A percentile compares a stretch with the other conserved stretches of the same genome.
Conservation (phyloP, 441 rosid genomes). For the Breynia disticha region DNA sequence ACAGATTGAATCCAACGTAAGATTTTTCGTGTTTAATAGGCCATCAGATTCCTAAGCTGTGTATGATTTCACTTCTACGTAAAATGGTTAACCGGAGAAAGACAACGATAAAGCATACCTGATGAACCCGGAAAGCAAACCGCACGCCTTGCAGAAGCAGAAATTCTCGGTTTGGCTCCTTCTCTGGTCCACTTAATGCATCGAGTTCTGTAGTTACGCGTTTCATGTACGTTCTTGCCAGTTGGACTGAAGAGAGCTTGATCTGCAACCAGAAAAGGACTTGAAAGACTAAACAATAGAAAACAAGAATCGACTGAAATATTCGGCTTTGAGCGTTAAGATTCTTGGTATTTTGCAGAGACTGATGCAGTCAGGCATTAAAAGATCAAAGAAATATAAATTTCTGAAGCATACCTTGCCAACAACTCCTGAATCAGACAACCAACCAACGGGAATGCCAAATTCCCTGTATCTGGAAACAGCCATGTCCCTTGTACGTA, state of each 20-base stretch:
- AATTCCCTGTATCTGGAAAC: constrained; percentile 71
- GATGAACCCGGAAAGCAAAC: constrained; percentile 95
- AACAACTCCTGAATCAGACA: constrained; percentile 75
- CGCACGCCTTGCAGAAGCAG: constrained; percentile 88
- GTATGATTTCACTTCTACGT: too few relatives aligned
- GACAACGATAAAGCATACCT: constrained; percentile 33
- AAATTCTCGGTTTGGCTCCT: constrained; percentile 91
- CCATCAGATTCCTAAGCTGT: too few relatives aligned
- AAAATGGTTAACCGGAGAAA: too few relatives aligned
- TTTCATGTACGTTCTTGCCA: constrained; percentile 95
- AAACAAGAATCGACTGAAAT: too few relatives aligned
- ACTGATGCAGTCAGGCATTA: too few relatives aligned
- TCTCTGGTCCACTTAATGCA: constrained; percentile 61
- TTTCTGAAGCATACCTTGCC: constrained; percentile 58
- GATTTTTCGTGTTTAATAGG: too few relatives aligned
- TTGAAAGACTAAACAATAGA: too few relatives aligned
- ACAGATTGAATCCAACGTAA: neutral
- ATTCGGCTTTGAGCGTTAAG: too few relatives aligned
- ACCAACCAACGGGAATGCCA: constrained; percentile 80
- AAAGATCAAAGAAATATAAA: neutral
- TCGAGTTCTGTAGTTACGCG: constrained; percentile 85
- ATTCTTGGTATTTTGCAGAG: too few relatives aligned
- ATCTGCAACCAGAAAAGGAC: constrained; percentile 39
- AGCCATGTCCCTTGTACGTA: constrained; percentile 97
- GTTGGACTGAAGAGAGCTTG: constrained; percentile 89